These are phyloP conservation scores for Lumnitzera racemosa DNA, from an alignment of 345 rosid genomes.

Conservation along the genomic window DNA sequence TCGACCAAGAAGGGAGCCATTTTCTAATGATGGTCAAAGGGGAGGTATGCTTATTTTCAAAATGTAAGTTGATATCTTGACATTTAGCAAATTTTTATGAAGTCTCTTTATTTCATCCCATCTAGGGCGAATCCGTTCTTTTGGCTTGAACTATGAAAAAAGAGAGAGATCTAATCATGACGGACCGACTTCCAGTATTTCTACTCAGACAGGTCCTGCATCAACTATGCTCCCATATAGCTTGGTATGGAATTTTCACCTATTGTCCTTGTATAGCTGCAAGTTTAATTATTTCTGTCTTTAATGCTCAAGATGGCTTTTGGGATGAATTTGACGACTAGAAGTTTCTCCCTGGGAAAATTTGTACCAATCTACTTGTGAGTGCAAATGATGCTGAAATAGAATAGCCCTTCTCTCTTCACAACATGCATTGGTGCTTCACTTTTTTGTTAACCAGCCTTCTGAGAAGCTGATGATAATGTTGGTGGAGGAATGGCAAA, in stretches of 20 bases:
- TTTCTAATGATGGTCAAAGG: slow-evolving; percentile 44
- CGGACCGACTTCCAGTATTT: slow-evolving; percentile 35
- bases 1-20: slow-evolving; percentile 45
- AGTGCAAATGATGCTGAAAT: too few species aligned
- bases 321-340: too few species aligned
- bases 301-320: too few species aligned
- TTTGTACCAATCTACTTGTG: too few species aligned
- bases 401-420: too few species aligned
- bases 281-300: too few species aligned
- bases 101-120: slow-evolving; percentile 4
- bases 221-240: slow-evolving; percentile 38
- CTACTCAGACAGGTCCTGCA: slow-evolving; percentile 32
- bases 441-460: too few species aligned
- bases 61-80: slow-evolving; percentile 11
- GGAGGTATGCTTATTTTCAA: slow-evolving; percentile 44
- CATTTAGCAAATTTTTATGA: background rate
- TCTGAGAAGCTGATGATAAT: too few species aligned
- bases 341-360: too few species aligned
- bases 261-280: too few species aligned
- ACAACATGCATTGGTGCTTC: too few species aligned
- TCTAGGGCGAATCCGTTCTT: slow-evolving; percentile 61
- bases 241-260: slow-evolving; percentile 28
- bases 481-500: too few species aligned
- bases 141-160: slow-evolving; percentile 63
- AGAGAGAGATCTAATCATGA: slow-evolving; percentile 59